Conservation (phyloP, 352 stramenopile species). For the Pythium rhizo-oryzae region DNA sequence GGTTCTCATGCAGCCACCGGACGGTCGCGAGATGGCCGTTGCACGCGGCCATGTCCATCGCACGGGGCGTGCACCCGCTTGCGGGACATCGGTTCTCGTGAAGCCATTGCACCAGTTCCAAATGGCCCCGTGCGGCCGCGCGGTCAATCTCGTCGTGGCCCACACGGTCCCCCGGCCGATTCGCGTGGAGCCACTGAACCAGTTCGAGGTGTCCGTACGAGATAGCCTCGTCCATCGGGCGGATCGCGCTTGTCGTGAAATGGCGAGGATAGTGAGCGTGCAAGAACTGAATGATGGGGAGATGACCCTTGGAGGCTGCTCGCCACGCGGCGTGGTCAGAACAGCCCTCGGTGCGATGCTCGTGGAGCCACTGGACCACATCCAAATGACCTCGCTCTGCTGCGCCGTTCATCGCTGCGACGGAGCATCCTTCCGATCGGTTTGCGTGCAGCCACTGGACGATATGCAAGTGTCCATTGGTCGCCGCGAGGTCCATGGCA, state of each 20-base stretch:
- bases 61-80: constrained; percentile 5
- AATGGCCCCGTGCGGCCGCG: constrained; percentile 27
- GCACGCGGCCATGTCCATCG: constrained; percentile 28
- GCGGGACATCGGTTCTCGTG: constrained; percentile 21
- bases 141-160: constrained; percentile 27
- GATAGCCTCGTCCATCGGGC: constrained; percentile 53
- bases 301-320: constrained; percentile 54
- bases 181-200: constrained; percentile 36
- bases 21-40: constrained; percentile 24
- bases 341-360: constrained; percentile 45
- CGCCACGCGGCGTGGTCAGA: constrained; percentile 58
- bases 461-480: constrained; percentile 52
- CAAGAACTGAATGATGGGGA: constrained; percentile 48
- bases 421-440: constrained; percentile 43
- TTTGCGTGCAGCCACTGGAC: constrained; percentile 54
- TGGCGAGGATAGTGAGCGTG: constrained; percentile 38
- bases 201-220: constrained; percentile 41
- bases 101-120: constrained; percentile 33
- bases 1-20: constrained; percentile 24
- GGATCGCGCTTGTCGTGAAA: constrained; percentile 47
- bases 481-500: constrained; percentile 55
- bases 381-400: constrained; percentile 51
- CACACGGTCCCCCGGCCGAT: constrained; percentile 4
- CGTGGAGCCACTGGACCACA: constrained; percentile 58
- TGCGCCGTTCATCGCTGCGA: constrained; percentile 51